Base-by-base conservation (phyloP, 768 basidiomycete genomes). In the Boletus pseudo-olivaceus region DNA sequence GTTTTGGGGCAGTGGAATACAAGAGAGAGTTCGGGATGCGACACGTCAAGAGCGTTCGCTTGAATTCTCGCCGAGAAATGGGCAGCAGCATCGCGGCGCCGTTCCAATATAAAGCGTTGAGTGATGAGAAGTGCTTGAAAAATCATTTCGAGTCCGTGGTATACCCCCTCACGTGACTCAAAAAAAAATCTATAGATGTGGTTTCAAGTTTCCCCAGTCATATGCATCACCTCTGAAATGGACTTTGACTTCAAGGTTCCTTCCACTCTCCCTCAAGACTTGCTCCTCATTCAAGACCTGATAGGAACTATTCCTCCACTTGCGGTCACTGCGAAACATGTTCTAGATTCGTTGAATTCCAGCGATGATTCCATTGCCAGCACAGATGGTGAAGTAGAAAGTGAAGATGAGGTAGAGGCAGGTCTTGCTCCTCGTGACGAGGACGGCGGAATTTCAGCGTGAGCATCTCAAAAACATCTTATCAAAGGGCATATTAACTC, bases 321-420 rank as follows among this genome's bases (percentile, higher is more conserved):
- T 10, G 11, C 43, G 2, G n/a, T 55, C 12, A 38, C 42, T n/a
- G 20, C 44, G 11, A 49, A 53, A 12, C 12, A 19, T 45, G 15
- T 33, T 35, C 26, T 40, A 14, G 61, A 51, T 34, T 47, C 33
- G 29, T 40, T 17, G 47, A 53, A 62, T 38, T 57, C 64, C 15
- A 67, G 74, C 11, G 78, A 83, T 49, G 76, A 79, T 62, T 72
- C 64, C 15, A 82, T 82, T 49, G 72, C 75, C 54, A 85, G 83
- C 59, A 80, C 83, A 17, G 76, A 75, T 19, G 66, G 67, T 54
- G 81, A 81, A 42, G 71, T 69, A 37, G 82, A 78, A 52, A 90
- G 88, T 56, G 87, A 88, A 63, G 82, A 83, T 37, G 90, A 90
- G 65, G 83, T 89, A 42, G 86, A 85, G 57, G 85, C 81, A n/a